These are phyloP conservation scores for Penicillium argentinense DNA, from an alignment of 495 filamentous ascomycete species.

Conservation along the genomic window DNA sequence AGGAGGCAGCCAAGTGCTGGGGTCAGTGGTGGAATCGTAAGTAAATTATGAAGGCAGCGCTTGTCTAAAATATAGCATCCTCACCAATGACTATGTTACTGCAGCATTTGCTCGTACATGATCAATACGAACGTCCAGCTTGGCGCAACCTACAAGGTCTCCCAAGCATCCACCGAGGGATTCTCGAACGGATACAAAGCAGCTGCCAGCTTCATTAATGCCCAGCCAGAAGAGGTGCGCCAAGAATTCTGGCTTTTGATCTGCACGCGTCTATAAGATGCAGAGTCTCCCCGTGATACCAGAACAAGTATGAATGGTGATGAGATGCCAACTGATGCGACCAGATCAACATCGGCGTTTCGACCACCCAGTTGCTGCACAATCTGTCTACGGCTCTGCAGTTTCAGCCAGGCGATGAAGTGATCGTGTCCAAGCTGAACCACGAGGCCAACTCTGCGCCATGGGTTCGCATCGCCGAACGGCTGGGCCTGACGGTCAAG, in stretches of 20 bases:
- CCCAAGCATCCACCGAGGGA: constrained; percentile 52
- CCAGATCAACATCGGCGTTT: constrained; percentile 52
- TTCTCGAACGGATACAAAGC: constrained; percentile 57
- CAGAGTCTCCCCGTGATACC: too few species aligned
- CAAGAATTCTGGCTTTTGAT: too few species aligned
- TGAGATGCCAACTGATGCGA: not conserved
- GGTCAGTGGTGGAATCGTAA: constrained; percentile 63
- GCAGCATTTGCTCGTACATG: constrained; percentile 64
- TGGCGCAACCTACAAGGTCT: constrained; percentile 61
- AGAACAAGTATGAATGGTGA: constrained; percentile 9
- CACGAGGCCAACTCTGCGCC: constrained; percentile 72
- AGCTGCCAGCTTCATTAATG: constrained; percentile 68
- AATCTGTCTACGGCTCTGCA: constrained; percentile 63
- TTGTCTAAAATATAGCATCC: too few species aligned
- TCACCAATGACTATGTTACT: not conserved
- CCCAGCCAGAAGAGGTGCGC: constrained; percentile 60
- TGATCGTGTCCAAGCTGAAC: constrained; percentile 66
- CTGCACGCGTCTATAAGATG: too few species aligned
- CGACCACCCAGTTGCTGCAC: constrained; percentile 71
- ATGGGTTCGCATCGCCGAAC: constrained; percentile 63
- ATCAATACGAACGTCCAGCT: constrained; percentile 70
- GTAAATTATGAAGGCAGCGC: too few species aligned
- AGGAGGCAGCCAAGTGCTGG: constrained; percentile 69
- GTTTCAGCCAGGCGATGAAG: constrained; percentile 59
- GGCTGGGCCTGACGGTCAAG: constrained; percentile 57